Evolutionary conservation across 805 yeast species (phyloP).

Genomic region (Hanseniaspora occidentalis): DNA sequence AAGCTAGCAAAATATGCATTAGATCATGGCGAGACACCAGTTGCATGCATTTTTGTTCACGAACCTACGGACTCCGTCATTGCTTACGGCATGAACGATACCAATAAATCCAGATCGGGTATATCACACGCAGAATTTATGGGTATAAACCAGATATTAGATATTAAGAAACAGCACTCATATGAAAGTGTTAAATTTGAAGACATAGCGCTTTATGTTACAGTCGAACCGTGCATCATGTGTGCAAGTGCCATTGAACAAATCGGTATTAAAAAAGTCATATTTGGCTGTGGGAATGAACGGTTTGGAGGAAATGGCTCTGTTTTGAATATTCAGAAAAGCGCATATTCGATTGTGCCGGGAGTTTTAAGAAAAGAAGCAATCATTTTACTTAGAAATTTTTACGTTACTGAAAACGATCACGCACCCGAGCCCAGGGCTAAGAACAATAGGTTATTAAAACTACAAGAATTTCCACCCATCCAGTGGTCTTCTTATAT

Average conservation of each 20-base stretch:
- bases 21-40: constrained; percentile 65
- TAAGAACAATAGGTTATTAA: constrained; percentile 57
- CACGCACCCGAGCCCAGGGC: constrained; percentile 72
- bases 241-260: constrained; percentile 89
- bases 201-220: constrained; percentile 67
- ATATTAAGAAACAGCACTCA: constrained; percentile 8
- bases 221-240: constrained; percentile 98
- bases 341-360: constrained; percentile 43
- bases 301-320: constrained; percentile 96
- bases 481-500: constrained; percentile 46
- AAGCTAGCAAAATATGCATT: constrained; percentile 54
- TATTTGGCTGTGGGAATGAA: constrained; percentile 90
- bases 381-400: constrained; percentile 63
- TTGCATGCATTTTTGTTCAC: constrained; percentile 63
- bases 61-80: constrained; percentile 33
- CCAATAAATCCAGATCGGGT: constrained; percentile 76
- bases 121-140: constrained; percentile 88
- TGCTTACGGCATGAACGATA: constrained; percentile 73
- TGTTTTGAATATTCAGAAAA: constrained; percentile 48
- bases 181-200: constrained; percentile 15
- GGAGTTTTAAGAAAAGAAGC: constrained; percentile 78
- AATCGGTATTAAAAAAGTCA: constrained; percentile 56
- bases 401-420: constrained; percentile 75
- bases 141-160: constrained; percentile 49
- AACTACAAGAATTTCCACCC: constrained; percentile 43